These are phyloP conservation scores for Salix udensis DNA, from an alignment of 345 rosid genomes.

Conservation along the genomic window DNA sequence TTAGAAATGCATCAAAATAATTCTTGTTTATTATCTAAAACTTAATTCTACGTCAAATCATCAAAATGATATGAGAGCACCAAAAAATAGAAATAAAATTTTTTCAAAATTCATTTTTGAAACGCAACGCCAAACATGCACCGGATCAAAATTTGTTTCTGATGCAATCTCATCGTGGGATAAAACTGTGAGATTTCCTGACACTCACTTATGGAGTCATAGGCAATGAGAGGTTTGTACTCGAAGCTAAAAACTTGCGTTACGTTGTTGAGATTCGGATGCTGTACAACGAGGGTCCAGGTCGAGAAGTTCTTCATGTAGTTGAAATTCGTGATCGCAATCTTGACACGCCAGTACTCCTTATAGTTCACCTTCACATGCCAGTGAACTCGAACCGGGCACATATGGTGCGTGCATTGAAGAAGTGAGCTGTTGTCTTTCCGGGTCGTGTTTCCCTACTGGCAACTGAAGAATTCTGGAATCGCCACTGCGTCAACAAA, in stretches of 20 bases:
- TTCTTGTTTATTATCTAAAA: too few species aligned
- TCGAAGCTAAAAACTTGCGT: slow-evolving; percentile 87
- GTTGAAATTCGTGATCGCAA: slow-evolving; percentile 65
- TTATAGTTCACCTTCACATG: slow-evolving; percentile 71
- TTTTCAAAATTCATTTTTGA: too few species aligned
- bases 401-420: slow-evolving; percentile 83
- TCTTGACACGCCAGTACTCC: slow-evolving; percentile 79
- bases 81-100: too few species aligned
- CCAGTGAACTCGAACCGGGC: slow-evolving; percentile 80
- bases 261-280: slow-evolving; percentile 78
- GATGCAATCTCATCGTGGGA: background rate
- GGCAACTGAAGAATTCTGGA: slow-evolving; percentile 55
- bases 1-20: too few species aligned
- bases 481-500: slow-evolving; percentile 49
- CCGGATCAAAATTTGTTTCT: background rate
- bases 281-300: slow-evolving; percentile 73
- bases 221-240: slow-evolving; percentile 71
- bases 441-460: slow-evolving; percentile 53
- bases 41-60: too few species aligned
- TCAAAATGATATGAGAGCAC: too few species aligned
- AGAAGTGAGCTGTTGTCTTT: slow-evolving; percentile 60
- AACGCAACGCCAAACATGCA: too few species aligned
- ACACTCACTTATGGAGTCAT: slow-evolving; percentile 59
- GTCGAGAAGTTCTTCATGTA: slow-evolving; percentile 64
- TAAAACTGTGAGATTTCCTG: background rate